Percentiles rank a stretch among this genome's conserved stretches.
phyloP scores from a whole-genome alignment of 208 protist species.

The Jaenimonas drosophilae region DNA sequence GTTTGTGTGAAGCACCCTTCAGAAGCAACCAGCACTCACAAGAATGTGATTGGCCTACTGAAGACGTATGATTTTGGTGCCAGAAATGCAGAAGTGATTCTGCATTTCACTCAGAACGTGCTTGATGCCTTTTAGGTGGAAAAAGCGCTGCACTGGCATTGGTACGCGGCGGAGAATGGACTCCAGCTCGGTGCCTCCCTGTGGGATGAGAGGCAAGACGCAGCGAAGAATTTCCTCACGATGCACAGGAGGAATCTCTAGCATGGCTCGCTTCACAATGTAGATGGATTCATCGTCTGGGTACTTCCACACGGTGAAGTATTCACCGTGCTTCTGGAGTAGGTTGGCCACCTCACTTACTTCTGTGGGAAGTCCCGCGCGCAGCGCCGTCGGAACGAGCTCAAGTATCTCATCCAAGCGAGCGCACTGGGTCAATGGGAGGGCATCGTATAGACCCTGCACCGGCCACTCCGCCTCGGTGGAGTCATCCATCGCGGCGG shows the following conservation, averaged over 20 bases:
- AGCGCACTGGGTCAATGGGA: conserved; percentile 74
- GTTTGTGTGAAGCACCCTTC: too few relatives aligned
- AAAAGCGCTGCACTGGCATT: conserved; percentile 66
- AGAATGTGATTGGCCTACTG: too few relatives aligned
- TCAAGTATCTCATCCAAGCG: conserved; percentile 68
- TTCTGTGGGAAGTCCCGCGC: conserved; percentile 38
- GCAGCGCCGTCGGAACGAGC: conserved; percentile 56
- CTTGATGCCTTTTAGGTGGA: conserved; percentile 60
- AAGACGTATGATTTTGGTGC: too few relatives aligned
- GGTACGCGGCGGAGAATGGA: conserved; percentile 49
- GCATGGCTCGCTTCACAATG: conserved; percentile 66
- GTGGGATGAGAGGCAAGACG: conserved; percentile 57
- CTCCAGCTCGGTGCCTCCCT: conserved; percentile 41
- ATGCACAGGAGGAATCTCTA: conserved; percentile 36
- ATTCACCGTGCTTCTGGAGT: conserved; percentile 46
- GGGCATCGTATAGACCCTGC: conserved; percentile 76
- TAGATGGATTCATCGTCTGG: conserved; percentile 56
- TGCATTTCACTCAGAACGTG: conserved; percentile 44
- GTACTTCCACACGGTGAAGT: conserved; percentile 66
- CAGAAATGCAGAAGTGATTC: conserved; percentile 53
- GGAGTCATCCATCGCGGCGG: conserved; percentile 14
- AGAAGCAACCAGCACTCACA: too few relatives aligned
- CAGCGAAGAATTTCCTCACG: conserved; percentile 43
- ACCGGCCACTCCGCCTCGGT: conserved; percentile 63
- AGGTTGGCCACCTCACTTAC: conserved; percentile 21